Percentiles rank a stretch among this genome's conserved stretches.
Conservation (phyloP, 2,329 filamentous ascomycete genomes). For the Verticillium nubilum region DNA sequence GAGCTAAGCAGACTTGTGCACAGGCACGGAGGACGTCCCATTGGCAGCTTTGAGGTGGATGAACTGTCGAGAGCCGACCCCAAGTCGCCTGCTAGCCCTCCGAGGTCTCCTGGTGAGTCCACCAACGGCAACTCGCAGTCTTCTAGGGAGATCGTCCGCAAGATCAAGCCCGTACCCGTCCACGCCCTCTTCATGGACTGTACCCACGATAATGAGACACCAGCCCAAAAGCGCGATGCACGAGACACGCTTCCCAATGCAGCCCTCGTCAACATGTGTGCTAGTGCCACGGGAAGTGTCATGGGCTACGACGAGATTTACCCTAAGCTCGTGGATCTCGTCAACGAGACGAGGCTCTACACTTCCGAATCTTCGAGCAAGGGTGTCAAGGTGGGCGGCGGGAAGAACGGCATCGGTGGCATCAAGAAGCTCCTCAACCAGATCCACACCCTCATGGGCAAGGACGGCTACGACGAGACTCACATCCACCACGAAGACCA, state of each 20-base stretch:
- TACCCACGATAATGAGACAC: conserved; percentile 96
- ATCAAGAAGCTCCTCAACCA: conserved; percentile 92
- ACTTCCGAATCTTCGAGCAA: conserved; percentile 65
- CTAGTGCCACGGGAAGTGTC: conserved; percentile 88
- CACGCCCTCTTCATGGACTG: conserved; percentile 99
- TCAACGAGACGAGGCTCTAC: conserved; percentile 82
- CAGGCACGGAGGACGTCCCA: conserved; percentile 85
- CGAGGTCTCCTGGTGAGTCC: conserved; percentile 24
- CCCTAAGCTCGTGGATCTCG: conserved; percentile 85
- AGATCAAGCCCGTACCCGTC: conserved; percentile 80
- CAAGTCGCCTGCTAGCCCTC: conserved; percentile 20
- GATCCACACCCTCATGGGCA: conserved; percentile 93
- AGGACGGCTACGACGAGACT: conserved; percentile 89
- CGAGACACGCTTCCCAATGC: conserved; percentile 92
- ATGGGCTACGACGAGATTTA: conserved; percentile 99
- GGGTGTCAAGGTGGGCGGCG: conserved; percentile 59
- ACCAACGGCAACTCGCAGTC: conserved; percentile 26
- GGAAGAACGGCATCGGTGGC: conserved; percentile 79
- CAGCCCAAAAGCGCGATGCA: conserved; percentile 90
- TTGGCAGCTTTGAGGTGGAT: conserved; percentile 96
- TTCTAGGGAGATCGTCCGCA: conserved; percentile 63
- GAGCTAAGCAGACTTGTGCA: conserved; percentile 92
- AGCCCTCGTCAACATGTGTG: conserved; percentile 92
- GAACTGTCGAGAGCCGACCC: conserved; percentile 64
- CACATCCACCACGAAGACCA: conserved; percentile 96